Evolutionary conservation across 2,329 filamentous ascomycete species (phyloP).

Genomic region (Leptosphaerulina australis): DNA sequence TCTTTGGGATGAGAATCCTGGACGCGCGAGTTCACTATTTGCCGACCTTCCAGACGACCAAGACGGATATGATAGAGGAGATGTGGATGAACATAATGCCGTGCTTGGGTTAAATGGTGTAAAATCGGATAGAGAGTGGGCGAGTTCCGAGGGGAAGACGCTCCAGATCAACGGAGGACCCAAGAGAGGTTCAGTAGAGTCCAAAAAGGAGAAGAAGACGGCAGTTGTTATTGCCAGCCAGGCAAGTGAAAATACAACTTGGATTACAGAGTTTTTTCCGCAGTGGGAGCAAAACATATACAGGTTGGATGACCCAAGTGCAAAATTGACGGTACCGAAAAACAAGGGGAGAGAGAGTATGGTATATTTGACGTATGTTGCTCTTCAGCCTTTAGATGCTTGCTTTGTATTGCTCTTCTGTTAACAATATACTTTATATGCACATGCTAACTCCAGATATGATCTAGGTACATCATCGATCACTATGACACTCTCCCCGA

Average conservation of each 20-base stretch:
- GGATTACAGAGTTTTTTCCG: constrained; percentile 48
- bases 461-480: constrained; percentile 49
- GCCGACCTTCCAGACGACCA: not conserved
- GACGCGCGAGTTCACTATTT: constrained; percentile 7
- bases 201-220: constrained; percentile 27
- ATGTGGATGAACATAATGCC: constrained; percentile 1
- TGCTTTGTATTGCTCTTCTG: no score
- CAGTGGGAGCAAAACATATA: constrained; percentile 52
- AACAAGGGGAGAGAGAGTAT: constrained; percentile 59
- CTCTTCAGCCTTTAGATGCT: not conserved
- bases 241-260: constrained; percentile 49
- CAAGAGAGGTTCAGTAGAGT: not conserved
- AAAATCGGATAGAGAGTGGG: constrained; percentile 4
- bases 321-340: constrained; percentile 50
- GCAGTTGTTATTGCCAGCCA: constrained; percentile 50
- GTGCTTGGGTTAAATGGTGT: constrained; percentile 7
- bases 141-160: constrained; percentile 17
- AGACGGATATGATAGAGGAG: constrained; percentile 7
- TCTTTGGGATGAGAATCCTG: constrained; percentile 29
- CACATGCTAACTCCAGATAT: not conserved
- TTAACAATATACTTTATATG: no score
- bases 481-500: constrained; percentile 50
- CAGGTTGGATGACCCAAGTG: constrained; percentile 49
- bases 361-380: constrained; percentile 56
- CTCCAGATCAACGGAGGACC: constrained; percentile 21